Evolutionary conservation across 441 rosid genomes (phyloP), one percentile per base, ranked within the genome.

Genomic region (Croton laevigatus): DNA sequence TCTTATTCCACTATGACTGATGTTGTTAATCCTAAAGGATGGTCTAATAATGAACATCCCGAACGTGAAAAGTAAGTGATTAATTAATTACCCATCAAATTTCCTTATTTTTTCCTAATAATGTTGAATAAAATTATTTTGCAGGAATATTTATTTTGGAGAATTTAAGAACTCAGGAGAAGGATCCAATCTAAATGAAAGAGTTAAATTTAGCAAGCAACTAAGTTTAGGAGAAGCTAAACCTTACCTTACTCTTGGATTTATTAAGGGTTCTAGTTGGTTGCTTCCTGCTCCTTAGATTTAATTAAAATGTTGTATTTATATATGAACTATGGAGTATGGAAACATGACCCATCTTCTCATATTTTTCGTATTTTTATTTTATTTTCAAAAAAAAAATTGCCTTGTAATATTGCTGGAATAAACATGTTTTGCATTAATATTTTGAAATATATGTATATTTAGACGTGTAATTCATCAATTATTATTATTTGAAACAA

Each of bases 201-300:
- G 95, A 19, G 88, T 71, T 44, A 72, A 78, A 54, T 84, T 62
- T 72, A 69, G 73, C 17, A 86, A 81, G 81, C 73, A 81, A 17
- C 71, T 91, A 8, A 77, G 69, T 10, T 65, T 34, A 0, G 45
- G 11, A 3, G 76, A 83, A 59, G 86, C 65, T 10, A 58, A 59
- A 60, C 78, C 71, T 4, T 87, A 71, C 81, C 38, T 86, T 11
- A 13, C 59, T 38, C 83, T 89, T n/a, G 78, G 76, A 20, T 89
- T 72, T 71, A 81, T 93, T 55, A 37, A 78, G 11, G 91, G 84
- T 59, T 76, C 86, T 51, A 78, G 63, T 22, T 93, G 97, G 98
- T 73, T 91, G 73, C 89, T 91, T 49, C 97, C 59, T 1, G 13
- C 59, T 54, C 59, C 59, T n/a, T n/a, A n/a, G n/a, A n/a, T n/a